These are phyloP conservation scores for Coniella lustricola DNA, from an alignment of 2,329 filamentous ascomycete species.

Conservation along the genomic window DNA sequence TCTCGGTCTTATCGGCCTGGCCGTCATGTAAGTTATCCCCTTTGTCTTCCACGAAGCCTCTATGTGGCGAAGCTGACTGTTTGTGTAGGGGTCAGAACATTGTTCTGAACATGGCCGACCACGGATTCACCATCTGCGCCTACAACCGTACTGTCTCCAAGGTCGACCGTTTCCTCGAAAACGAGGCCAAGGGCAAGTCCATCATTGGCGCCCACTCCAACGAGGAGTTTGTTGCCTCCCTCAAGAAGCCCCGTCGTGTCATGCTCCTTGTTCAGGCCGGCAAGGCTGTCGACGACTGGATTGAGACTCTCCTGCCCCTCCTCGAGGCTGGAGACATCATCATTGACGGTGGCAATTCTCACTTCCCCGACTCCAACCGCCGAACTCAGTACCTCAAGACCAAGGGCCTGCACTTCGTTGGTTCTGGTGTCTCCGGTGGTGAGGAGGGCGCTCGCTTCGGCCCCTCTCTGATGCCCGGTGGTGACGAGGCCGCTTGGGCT, in stretches of 20 bases:
- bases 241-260: conserved; percentile 93
- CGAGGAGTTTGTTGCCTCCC: conserved; percentile 91
- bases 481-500: conserved; percentile 96
- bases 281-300: conserved; percentile 97
- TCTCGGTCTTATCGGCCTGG: conserved; percentile 87
- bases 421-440: conserved; percentile 95
- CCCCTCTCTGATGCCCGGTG: conserved; percentile 97
- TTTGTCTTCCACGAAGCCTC: neutral
- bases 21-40: conserved; percentile 63
- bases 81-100: conserved; percentile 65
- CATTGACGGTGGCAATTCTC: conserved; percentile 98
- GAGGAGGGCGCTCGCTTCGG: conserved; percentile 98
- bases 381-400: conserved; percentile 77
- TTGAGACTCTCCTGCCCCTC: conserved; percentile 83
- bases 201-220: conserved; percentile 89
- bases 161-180: conserved; percentile 88
- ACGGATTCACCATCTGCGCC: conserved; percentile 93
- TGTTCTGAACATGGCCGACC: conserved; percentile 83
- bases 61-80: conserved; percentile 4
- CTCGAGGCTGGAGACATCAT: conserved; percentile 90
- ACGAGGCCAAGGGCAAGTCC: conserved; percentile 92
- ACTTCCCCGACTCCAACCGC: conserved; percentile 98
- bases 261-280: conserved; percentile 99
- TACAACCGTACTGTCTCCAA: conserved; percentile 99
- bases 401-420: conserved; percentile 94